Percentiles rank a stretch among this genome's conserved stretches.
These are phyloP conservation scores for Dothistroma pini DNA, from an alignment of 2,329 filamentous ascomycete genomes.

Conservation along the genomic window DNA sequence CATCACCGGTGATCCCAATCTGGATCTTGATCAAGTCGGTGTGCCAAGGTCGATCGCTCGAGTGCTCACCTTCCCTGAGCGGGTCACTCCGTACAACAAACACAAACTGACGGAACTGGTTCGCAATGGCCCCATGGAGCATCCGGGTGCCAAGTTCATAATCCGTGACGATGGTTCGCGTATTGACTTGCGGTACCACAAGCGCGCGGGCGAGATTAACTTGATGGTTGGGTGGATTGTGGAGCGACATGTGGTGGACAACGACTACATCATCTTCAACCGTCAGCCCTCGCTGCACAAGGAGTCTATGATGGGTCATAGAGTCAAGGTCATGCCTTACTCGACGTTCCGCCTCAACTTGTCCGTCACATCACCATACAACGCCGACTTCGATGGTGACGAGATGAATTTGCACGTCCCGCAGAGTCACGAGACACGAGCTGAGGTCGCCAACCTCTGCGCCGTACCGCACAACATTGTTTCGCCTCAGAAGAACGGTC, in stretches of 20 bases:
- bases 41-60: constrained; percentile 90
- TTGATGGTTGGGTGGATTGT: constrained; percentile 98
- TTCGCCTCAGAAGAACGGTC: constrained; percentile 92
- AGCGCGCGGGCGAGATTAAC: constrained; percentile 77
- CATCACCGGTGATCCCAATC: constrained; percentile 96
- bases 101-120: constrained; percentile 85
- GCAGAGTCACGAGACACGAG: constrained; percentile 92
- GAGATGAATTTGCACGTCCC: constrained; percentile 99
- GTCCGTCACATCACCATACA: constrained; percentile 97
- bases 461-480: constrained; percentile 99
- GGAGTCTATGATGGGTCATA: constrained; percentile 99
- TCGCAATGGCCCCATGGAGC: constrained; percentile 88
- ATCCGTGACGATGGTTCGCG: constrained; percentile 89
- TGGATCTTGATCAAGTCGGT: constrained; percentile 95
- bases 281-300: constrained; percentile 99
- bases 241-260: constrained; percentile 91
- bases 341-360: constrained; percentile 97
- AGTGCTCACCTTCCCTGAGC: constrained; percentile 93
- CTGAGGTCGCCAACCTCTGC: constrained; percentile 90
- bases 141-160: constrained; percentile 95
- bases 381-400: constrained; percentile 99
- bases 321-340: constrained; percentile 96
- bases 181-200: constrained; percentile 92
- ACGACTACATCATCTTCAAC: constrained; percentile 99
- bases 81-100: constrained; percentile 97